Evolutionary conservation across 176 grass and related monocot species (phyloP), one percentile per base, ranked within the genome.

Genomic region (Dendrocalamus sinicus): DNA sequence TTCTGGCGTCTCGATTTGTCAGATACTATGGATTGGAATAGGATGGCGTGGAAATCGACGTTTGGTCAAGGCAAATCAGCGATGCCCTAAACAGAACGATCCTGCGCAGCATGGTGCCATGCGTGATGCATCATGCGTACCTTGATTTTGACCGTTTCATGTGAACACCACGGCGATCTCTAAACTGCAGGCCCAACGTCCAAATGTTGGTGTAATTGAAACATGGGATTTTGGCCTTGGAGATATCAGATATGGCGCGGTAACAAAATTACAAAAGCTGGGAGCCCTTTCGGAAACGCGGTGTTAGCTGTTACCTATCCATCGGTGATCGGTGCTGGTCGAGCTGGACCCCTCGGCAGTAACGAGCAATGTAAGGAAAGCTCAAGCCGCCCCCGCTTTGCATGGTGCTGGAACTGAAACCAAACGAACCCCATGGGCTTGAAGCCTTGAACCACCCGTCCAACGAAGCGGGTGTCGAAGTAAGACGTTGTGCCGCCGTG

Each of bases 41-140:
- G 40, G 14, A 39, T 81, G 73, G 77, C 71, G 53, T 77, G 53
- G 23, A 81, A 70, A 90, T 77, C 54, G 70, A 70, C 43, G n/a
- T 59, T 51, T 85, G 70, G 41, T 81, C 41, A 5, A 13, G 51
- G 22, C 62, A 54, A 59, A 85, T 81, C 52, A 52, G 12, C 16
- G 22, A 52, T 81, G 62, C 83, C 61, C 9, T 41, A 48, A 72
- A 73, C 12, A 16, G 39, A 69, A 54, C 23, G 8, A 30, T 15
- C 67, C 23, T 67, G 24, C 39, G 30, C 17, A 50, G 72, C 3
- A 17, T 35, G 24, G 12, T 30, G 12, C 5, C 9, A 26, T 26
- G 59, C 59, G 26, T 12, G 4, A 6, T 12, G 59, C 58, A 12
- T 2, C 9, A 16, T 12, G 60, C 11, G 23, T 12, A 11, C 43